Evolutionary conservation across 352 stramenopile genomes (phyloP), one percentile per base, ranked within the genome.

Genomic region (Globisporangium carolinianum): DNA sequence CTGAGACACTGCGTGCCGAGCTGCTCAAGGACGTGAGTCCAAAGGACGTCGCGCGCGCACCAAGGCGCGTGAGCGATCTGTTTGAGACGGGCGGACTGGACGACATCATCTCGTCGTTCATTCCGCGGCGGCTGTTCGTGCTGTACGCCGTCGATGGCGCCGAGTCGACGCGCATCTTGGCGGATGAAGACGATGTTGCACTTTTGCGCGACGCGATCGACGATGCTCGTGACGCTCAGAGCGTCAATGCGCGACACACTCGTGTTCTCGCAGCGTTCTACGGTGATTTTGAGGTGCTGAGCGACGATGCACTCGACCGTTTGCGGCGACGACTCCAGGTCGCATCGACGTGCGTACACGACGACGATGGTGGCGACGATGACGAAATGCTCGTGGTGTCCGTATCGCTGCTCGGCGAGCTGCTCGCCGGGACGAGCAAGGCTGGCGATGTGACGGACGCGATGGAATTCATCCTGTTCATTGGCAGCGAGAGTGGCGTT

Each of bases 241-340:
- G 12, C 36, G 45, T 4, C 14, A 48, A 24, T 17, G 45, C n/a
- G 2, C 6, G 11, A 2, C 5, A n/a, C 2, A 49, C 45, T n/a
- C 5, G n/a, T 10, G 17, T 82, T 6, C 55, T 58, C 45, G 56
- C 55, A 17, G 76, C 75, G 7, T 86, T 79, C 51, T 89, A 85
- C 15, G 79, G 79, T 14, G 61, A 72, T 24, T 86, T 89, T 46
- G 62, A 79, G 37, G 35, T 76, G 46, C 53, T 88, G 12, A 56
- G 37, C 9, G 55, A 69, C 5, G 56, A 62, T 6, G 63, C 65
- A 5, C 17, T 88, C 14, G 50, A 60, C 4, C 15, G 59, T 15
- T 54, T 88, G 14, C 52, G 51, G 7, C 59, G 58, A 43, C 58
- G 49, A n/a, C 58, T 68, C 18, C 17, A 54, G 42, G 14, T 46